Percentiles rank a stretch among this genome's conserved stretches.
Evolutionary conservation across 2,329 filamentous ascomycete genomes (phyloP).

Genomic region (Aspergillus quadricinctus): DNA sequence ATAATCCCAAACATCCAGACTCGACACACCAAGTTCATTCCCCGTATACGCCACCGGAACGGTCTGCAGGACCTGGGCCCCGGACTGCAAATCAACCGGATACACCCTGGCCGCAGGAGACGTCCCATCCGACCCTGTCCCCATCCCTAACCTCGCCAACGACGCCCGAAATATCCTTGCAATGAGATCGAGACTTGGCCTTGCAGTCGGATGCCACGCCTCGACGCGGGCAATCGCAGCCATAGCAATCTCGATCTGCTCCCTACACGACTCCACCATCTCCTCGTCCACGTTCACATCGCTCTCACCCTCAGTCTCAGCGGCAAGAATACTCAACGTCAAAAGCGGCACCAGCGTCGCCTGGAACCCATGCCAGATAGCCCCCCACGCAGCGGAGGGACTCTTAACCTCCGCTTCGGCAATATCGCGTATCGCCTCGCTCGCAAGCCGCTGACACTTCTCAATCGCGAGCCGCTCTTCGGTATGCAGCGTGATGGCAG

Average conservation of each 20-base stretch:
- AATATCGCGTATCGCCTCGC: slow-evolving; percentile 66
- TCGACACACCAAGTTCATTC: background rate
- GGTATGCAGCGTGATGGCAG: slow-evolving; percentile 45
- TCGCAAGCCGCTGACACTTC: slow-evolving; percentile 64
- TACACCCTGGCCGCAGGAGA: background rate
- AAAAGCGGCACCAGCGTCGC: slow-evolving; percentile 68
- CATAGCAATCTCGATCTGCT: background rate
- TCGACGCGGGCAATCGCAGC: background rate
- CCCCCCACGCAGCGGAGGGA: slow-evolving; percentile 72
- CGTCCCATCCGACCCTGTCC: background rate
- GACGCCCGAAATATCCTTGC: background rate
- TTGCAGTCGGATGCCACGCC: background rate
- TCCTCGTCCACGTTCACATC: background rate
- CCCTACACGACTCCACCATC: background rate
- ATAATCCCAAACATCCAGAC: background rate
- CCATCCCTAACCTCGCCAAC: background rate
- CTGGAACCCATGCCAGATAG: slow-evolving; percentile 74
- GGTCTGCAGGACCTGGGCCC: background rate
- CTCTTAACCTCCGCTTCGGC: slow-evolving; percentile 63
- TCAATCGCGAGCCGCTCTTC: slow-evolving; percentile 63
- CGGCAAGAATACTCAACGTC: background rate
- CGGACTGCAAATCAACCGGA: background rate
- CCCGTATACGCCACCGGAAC: background rate
- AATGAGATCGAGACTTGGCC: background rate
- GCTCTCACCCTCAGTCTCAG: rapidly evolving